Evolutionary conservation across 2,329 filamentous ascomycete species (phyloP), one percentile per base, ranked within the genome.

Genomic region (Thelonectria olida): DNA sequence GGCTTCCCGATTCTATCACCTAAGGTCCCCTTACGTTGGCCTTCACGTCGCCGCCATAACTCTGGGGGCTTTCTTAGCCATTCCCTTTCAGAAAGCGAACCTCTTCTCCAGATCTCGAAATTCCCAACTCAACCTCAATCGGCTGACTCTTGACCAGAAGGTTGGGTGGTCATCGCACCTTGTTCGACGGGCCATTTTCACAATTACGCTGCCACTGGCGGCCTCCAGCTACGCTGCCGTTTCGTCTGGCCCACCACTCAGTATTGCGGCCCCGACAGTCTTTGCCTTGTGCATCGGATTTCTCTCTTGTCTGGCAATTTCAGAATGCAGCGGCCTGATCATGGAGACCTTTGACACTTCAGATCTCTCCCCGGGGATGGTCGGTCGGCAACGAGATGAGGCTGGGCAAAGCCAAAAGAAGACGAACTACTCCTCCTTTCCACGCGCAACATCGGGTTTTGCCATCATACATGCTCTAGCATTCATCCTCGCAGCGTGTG

Each of bases 311-410:
- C 84, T 95, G 9, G 91, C 90, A 1, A 88, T 92, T 45, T 86
- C 91, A 2, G 91, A 94, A 75, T 93, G 91, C 75, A 87, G 90
- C 65, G 90, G 91, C 1, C 78, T 94, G 28, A 85, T 93, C 72
- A 93, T 94, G 91, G 91, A 93, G 72, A 89, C 88, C 0, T 94
- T 90, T 74, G 92, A 94, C 73, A 91, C 88, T n/a, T 92, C 89
- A 39, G 92, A 94, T 74, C 81, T 94, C 4, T 90, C 91, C 67
- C 88, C 90, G 2, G 89, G 90, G 10, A 89, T 90, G 81, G 90
- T 84, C 7, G 85, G 85, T 27, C 81, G 81, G 15, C 81, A 81
- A n/a, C 79, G 76, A 25, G 79, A 79, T n/a, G 69, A 72, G 4
- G 78, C 78, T 5, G 72, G 74, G 12, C 76, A 75, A 52, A 70